These are phyloP conservation scores for Cladosporium sp. DNA, from an alignment of 2,329 filamentous ascomycete genomes.

Conservation along the genomic window DNA sequence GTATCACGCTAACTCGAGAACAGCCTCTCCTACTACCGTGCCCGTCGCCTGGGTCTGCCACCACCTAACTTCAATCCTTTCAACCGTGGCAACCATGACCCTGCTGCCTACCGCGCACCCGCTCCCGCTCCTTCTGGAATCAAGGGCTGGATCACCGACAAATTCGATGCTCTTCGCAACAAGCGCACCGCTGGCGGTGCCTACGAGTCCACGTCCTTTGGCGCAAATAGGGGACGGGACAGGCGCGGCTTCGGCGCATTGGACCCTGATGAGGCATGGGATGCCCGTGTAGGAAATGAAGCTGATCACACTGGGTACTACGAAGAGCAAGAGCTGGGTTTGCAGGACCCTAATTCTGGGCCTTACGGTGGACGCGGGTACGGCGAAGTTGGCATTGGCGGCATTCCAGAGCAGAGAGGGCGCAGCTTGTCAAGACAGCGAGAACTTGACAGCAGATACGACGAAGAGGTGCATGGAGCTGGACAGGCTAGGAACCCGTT, in stretches of 20 bases:
- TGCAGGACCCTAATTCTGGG: conserved; percentile 41
- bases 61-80: conserved; percentile 71
- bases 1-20: conserved; percentile 1
- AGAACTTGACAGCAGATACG: conserved; percentile 42
- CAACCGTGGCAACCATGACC: conserved; percentile 32
- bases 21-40: conserved; percentile 65
- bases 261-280: conserved; percentile 84
- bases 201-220: conserved; percentile 34
- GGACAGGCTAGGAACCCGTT: conserved; percentile 57
- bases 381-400: conserved; percentile 28
- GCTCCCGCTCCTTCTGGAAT: conserved; percentile 59
- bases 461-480: conserved; percentile 41
- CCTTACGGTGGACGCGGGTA: conserved; percentile 38
- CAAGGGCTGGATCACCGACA: conserved; percentile 68
- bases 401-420: conserved; percentile 37
- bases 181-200: conserved; percentile 58
- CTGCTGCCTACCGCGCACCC: conserved; percentile 41
- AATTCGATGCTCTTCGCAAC: conserved; percentile 60
- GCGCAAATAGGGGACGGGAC: conserved; percentile 22
- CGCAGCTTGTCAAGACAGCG: conserved; percentile 48
- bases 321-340: conserved; percentile 71
- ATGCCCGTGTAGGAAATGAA: conserved; percentile 71
- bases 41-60: conserved; percentile 69
- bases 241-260: conserved; percentile 58
- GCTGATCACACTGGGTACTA: conserved; percentile 58